phyloP scores from a whole-genome alignment of 345 rosid species.

The Psidium guajava region DNA sequence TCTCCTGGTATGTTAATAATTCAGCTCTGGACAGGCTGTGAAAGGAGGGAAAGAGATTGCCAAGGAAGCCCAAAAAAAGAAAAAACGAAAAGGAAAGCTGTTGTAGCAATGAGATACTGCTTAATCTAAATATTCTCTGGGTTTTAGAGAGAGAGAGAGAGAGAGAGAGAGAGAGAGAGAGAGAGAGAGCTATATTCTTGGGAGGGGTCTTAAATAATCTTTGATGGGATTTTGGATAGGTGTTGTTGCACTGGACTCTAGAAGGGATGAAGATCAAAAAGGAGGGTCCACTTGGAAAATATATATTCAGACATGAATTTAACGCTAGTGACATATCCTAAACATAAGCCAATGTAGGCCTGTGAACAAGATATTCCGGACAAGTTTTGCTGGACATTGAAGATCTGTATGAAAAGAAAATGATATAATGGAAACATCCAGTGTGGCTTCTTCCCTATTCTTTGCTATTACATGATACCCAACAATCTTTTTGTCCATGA shows the following conservation, averaged over 20 bases:
- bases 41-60: neutral
- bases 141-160: neutral
- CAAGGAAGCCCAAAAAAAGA: constrained; percentile 13
- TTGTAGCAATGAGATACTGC: constrained; percentile 9
- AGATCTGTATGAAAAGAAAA: neutral
- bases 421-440: neutral
- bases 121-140: neutral
- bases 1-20: constrained; percentile 26
- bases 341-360: constrained; percentile 10
- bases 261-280: constrained; percentile 9
- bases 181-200: neutral
- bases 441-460: neutral
- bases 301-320: neutral
- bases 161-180: constrained; percentile 7
- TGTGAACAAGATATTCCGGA: constrained; percentile 33
- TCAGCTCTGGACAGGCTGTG: constrained; percentile 78
- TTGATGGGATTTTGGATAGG: constrained; percentile 1
- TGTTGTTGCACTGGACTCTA: constrained; percentile 5
- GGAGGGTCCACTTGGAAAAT: neutral
- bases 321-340: constrained; percentile 2
- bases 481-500: neutral
- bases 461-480: neutral
- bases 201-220: neutral
- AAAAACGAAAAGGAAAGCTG: constrained; percentile 12
- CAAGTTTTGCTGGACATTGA: constrained; percentile 12